Evolutionary conservation across 2,329 filamentous ascomycete genomes (phyloP), one percentile per base, ranked within the genome.

Genomic region (Fusarium ramigenum): DNA sequence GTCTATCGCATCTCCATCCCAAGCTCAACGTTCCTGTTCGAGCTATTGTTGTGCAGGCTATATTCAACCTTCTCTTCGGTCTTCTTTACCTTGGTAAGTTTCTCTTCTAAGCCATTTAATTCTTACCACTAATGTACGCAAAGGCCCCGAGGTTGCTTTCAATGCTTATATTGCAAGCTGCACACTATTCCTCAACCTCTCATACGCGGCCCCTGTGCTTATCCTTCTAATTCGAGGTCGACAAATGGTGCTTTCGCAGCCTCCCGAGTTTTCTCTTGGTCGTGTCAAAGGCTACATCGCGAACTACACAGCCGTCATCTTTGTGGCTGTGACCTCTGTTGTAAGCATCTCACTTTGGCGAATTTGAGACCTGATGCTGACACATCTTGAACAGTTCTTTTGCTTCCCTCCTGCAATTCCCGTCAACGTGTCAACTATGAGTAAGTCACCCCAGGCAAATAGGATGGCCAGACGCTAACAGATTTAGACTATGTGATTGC

Each of bases 121-220:
- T 19, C 12, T 9, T 30, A 4, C 8, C 43, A 11, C 43, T 70
- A 28, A 74, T 15, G 37, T 9, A 1, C 7, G 19, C 1, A 6
- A 25, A 75, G 72, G 84, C 2, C 85, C 84, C 2, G 81, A 80
- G 19, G 85, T 85, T 16, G 85, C 85, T 2, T 87, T 87, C 54
- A 84, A 82, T 58, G 84, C 85, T 11, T 85, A 86, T 65, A 80
- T 85, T 1, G 82, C 84, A 8, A 83, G 81, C 28, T 84, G 82
- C 70, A 86, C 84, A 19, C 82, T 86, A 18, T 82, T 86, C 49
- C 80, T 86, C 4, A 85, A 85, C 63, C 76, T 86, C 2, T 85
- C 84, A 2, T 86, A 85, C 37, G 83, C 80, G 11, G 78, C 85
- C 14, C 85, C 85, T 4, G 79, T 86, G 25, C 76, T 84, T 2